phyloP scores from a whole-genome alignment of 768 basidiomycete genomes.

The Epithele typhae region DNA sequence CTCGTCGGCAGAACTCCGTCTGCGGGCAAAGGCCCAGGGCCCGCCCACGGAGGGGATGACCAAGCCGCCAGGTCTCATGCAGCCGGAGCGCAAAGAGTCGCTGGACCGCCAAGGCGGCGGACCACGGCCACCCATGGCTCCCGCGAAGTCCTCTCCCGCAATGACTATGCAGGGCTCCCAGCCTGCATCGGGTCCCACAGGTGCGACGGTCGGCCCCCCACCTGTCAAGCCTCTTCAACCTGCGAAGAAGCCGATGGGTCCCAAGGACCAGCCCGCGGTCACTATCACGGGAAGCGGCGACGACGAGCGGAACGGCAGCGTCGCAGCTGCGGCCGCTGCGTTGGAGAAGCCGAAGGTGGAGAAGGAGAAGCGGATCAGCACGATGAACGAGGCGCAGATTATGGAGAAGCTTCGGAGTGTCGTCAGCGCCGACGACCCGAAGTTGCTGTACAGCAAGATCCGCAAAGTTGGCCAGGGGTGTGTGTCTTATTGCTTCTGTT shows the following conservation, averaged over 20 bases:
- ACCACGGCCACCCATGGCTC: slow-evolving; percentile 37
- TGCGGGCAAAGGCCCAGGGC: slow-evolving; percentile 57
- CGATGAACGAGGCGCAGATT: slow-evolving; percentile 96
- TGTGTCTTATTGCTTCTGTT: slow-evolving; percentile 28
- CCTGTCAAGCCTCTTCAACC: slow-evolving; percentile 76
- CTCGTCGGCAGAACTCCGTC: slow-evolving; percentile 60
- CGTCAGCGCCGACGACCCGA: slow-evolving; percentile 84
- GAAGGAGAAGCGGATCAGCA: slow-evolving; percentile 83
- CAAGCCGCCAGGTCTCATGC: slow-evolving; percentile 29
- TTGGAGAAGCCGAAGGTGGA: slow-evolving; percentile 57
- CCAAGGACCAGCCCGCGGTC: slow-evolving; percentile 33
- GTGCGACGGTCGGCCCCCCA: slow-evolving; percentile 48
- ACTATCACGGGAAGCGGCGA: slow-evolving; percentile 46
- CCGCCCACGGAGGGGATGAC: slow-evolving; percentile 32
- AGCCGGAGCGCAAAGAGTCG: slow-evolving; percentile 51
- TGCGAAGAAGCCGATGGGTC: slow-evolving; percentile 47
- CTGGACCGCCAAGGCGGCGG: slow-evolving; percentile 23
- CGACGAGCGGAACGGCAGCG: slow-evolving; percentile 43
- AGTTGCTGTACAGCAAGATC: slow-evolving; percentile 88
- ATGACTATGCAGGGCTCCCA: slow-evolving; percentile 39
- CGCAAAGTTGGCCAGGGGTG: slow-evolving; percentile 99
- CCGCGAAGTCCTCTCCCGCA: slow-evolving; percentile 43
- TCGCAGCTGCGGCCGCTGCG: slow-evolving; percentile 68
- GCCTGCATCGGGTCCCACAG: slow-evolving; percentile 41
- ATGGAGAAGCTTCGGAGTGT: slow-evolving; percentile 95